These are phyloP conservation scores for Corrigiola litoralis DNA, from an alignment of 179 eudicot genomes.

Conservation along the genomic window DNA sequence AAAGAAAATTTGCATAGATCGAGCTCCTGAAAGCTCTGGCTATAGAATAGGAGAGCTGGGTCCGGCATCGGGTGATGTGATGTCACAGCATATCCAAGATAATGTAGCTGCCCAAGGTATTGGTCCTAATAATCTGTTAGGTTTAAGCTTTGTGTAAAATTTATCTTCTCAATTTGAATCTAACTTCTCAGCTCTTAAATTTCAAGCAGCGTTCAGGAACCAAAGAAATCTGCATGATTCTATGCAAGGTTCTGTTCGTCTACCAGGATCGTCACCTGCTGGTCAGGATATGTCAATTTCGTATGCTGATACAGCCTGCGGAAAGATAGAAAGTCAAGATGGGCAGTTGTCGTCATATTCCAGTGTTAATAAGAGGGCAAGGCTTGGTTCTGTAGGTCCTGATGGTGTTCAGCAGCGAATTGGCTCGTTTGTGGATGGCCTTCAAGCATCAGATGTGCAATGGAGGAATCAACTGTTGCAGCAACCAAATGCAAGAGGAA, in stretches of 20 bases:
- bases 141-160: slow-evolving; percentile 34
- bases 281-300: slow-evolving; percentile 55
- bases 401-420: slow-evolving; percentile 56
- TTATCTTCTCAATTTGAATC: slow-evolving; percentile 31
- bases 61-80: slow-evolving; percentile 29
- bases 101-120: slow-evolving; percentile 46
- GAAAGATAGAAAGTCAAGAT: slow-evolving; percentile 71
- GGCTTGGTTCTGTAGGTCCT: slow-evolving; percentile 38
- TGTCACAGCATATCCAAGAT: slow-evolving; percentile 49
- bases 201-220: slow-evolving; percentile 51
- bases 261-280: slow-evolving; percentile 41
- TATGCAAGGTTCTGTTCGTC: slow-evolving; percentile 36
- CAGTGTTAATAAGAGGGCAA: slow-evolving; percentile 48
- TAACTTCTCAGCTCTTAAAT: slow-evolving; percentile 37
- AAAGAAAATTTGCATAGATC: slow-evolving; percentile 65
- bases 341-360: slow-evolving; percentile 50
- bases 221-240: slow-evolving; percentile 51
- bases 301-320: slow-evolving; percentile 41
- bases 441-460: slow-evolving; percentile 56
- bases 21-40: slow-evolving; percentile 59
- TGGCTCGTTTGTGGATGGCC: slow-evolving; percentile 45
- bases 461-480: slow-evolving; percentile 68
- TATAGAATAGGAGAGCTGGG: slow-evolving; percentile 51
- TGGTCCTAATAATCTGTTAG: slow-evolving; percentile 32
- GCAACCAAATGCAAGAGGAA: slow-evolving; percentile 48